These are phyloP conservation scores for Sisymbrium irio DNA, from an alignment of 345 rosid genomes.

Conservation along the genomic window DNA sequence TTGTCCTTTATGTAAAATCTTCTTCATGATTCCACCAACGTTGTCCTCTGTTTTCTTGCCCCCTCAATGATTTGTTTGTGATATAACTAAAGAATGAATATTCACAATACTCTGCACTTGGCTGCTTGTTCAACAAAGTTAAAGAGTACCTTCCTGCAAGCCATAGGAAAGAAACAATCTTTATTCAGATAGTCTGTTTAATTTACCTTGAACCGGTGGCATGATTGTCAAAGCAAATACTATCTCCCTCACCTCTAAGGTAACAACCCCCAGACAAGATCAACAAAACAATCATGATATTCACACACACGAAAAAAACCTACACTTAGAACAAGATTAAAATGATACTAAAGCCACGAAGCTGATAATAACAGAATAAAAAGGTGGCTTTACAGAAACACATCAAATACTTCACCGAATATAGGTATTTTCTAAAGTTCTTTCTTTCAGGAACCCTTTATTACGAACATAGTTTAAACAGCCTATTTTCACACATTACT, in stretches of 20 bases:
- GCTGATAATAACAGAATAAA: neutral
- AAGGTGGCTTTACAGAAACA: neutral
- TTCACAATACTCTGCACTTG: constrained; percentile 31
- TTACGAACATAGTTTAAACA: neutral
- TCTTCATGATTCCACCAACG: constrained; percentile 13
- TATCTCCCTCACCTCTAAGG: neutral
- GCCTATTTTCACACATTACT: neutral
- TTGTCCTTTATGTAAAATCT: neutral
- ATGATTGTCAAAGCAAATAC: constrained; percentile 12
- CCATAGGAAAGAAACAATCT: constrained; percentile 8
- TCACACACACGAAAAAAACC: neutral
- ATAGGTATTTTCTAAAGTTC: neutral
- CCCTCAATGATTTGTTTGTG: constrained; percentile 17
- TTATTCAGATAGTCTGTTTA: constrained; percentile 11
- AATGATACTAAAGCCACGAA: neutral
- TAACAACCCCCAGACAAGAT: neutral
- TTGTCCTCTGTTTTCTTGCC: constrained; percentile 21
- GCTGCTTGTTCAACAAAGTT: constrained; percentile 12
- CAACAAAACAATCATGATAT: neutral
- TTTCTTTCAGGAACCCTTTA: neutral
- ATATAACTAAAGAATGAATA: neutral
- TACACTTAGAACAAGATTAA: neutral
- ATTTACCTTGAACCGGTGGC: neutral
- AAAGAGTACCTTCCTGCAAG: neutral
- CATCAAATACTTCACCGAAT: neutral